These are phyloP conservation scores for Trametes villosa DNA, from an alignment of 768 basidiomycete species.

Conservation along the genomic window DNA sequence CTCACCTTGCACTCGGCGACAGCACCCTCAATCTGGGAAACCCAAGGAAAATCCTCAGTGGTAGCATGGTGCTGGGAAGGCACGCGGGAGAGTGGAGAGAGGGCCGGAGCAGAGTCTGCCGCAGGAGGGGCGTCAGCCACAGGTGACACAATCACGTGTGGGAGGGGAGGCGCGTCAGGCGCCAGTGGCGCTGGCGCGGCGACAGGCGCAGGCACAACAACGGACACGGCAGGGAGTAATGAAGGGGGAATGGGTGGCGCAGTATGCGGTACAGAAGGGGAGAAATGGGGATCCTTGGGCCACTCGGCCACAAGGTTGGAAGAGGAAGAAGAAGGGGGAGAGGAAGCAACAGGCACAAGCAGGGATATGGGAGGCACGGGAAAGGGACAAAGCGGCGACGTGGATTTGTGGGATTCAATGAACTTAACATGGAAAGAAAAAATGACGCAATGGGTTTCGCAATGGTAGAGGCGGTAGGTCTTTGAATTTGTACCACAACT, in stretches of 20 bases:
- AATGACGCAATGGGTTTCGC: conserved; percentile 2
- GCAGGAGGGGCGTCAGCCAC: too few species aligned
- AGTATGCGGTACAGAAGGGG: neutral
- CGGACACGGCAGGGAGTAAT: neutral
- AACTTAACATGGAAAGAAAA: conserved; percentile 26
- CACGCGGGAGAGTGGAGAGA: neutral
- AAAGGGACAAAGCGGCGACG: too few species aligned
- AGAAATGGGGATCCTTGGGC: neutral
- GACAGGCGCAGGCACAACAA: too few species aligned
- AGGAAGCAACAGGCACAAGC: too few species aligned
- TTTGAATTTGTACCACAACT: conserved; percentile 31
- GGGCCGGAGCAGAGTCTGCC: too few species aligned
- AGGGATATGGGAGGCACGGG: too few species aligned
- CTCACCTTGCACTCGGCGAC: conserved; percentile 11
- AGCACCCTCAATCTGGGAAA: neutral
- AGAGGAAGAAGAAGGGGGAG: neutral
- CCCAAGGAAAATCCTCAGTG: conserved; percentile 1
- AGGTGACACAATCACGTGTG: neutral
- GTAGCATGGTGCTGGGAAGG: conserved; percentile 21
- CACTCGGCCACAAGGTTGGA: neutral
- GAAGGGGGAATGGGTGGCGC: neutral
- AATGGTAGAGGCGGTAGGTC: conserved; percentile 30
- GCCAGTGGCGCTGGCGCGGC: neutral
- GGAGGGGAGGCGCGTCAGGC: neutral
- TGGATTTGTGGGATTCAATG: conserved; percentile 25